phyloP scores from a whole-genome alignment of 495 filamentous ascomycete species.

The Aspergillus funiculosus region DNA sequence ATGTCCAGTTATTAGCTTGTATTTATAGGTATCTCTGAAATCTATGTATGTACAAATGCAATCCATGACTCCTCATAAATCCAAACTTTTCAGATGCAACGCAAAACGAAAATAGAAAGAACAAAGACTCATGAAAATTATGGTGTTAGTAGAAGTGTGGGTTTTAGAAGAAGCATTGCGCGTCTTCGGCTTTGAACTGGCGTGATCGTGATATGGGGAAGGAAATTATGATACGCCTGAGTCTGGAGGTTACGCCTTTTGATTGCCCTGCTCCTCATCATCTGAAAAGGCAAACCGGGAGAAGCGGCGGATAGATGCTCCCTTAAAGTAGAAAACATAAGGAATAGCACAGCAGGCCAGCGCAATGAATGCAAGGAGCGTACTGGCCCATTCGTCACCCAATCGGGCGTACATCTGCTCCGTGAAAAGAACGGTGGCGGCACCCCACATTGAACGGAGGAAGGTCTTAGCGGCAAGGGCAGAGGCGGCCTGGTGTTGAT shows the following conservation, averaged over 20 bases:
- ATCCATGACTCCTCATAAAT: too few relatives aligned
- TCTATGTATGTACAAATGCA: too few relatives aligned
- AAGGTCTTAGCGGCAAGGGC: constrained; percentile 82
- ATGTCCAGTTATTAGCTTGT: too few relatives aligned
- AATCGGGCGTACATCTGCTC: constrained; percentile 71
- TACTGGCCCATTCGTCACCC: constrained; percentile 69
- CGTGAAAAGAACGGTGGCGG: constrained; percentile 68
- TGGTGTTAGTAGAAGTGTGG: too few relatives aligned
- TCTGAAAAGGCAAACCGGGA: constrained; percentile 62
- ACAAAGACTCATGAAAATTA: too few relatives aligned
- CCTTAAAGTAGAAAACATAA: constrained; percentile 69
- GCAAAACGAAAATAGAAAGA: too few relatives aligned
- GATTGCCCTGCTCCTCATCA: constrained; percentile 38
- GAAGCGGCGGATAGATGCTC: constrained; percentile 56
- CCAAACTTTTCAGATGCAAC: too few relatives aligned
- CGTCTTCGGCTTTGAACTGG: too few relatives aligned
- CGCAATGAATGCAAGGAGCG: constrained; percentile 63
- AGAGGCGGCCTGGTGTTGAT: constrained; percentile 79
- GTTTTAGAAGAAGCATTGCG: too few relatives aligned
- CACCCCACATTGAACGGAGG: constrained; percentile 74
- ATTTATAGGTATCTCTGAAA: too few relatives aligned
- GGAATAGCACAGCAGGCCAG: constrained; percentile 72
- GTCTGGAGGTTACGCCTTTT: constrained; percentile 26
- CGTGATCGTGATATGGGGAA: too few relatives aligned
- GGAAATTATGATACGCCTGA: background rate